Percentiles rank a stretch among this genome's conserved stretches.
phyloP scores from a whole-genome alignment of 805 yeast genomes.

The Zygoascus tannicola region DNA sequence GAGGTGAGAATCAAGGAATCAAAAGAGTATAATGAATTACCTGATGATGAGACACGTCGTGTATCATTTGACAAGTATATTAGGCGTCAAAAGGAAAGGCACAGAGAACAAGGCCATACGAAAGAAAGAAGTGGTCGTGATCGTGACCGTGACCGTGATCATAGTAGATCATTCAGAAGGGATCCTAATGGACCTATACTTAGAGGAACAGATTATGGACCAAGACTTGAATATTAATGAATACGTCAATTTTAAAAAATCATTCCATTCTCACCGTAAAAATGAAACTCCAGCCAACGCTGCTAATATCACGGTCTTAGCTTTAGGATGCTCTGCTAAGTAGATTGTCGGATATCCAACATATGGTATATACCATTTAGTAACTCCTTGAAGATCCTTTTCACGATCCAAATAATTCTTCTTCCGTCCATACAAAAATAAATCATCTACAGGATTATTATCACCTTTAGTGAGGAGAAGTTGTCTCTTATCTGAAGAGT shows the following conservation, averaged over 20 bases:
- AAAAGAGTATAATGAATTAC: slow-evolving; percentile 31
- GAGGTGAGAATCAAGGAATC: slow-evolving; percentile 23
- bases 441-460: slow-evolving; percentile 86
- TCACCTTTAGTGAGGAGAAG: slow-evolving; percentile 89
- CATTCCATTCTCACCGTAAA: slow-evolving; percentile 44
- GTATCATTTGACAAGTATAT: slow-evolving; percentile 31
- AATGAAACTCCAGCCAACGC: slow-evolving; percentile 62
- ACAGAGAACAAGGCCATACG: not conserved
- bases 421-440: slow-evolving; percentile 68
- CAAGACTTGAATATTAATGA: slow-evolving; percentile 13
- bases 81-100: slow-evolving; percentile 21
- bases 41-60: slow-evolving; percentile 24
- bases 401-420: slow-evolving; percentile 70
- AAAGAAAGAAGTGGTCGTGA: not conserved
- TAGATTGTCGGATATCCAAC: slow-evolving; percentile 88
- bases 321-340: slow-evolving; percentile 78
- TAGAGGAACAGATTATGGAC: slow-evolving; percentile 15
- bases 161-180: slow-evolving; percentile 1
- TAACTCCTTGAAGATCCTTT: slow-evolving; percentile 71
- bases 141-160: not conserved
- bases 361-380: slow-evolving; percentile 83
- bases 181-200: not conserved
- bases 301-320: slow-evolving; percentile 71
- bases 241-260: not conserved
- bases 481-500: slow-evolving; percentile 47